Base-by-base conservation (phyloP, 2,329 filamentous ascomycete species). In the Helicocarpus griseus region DNA sequence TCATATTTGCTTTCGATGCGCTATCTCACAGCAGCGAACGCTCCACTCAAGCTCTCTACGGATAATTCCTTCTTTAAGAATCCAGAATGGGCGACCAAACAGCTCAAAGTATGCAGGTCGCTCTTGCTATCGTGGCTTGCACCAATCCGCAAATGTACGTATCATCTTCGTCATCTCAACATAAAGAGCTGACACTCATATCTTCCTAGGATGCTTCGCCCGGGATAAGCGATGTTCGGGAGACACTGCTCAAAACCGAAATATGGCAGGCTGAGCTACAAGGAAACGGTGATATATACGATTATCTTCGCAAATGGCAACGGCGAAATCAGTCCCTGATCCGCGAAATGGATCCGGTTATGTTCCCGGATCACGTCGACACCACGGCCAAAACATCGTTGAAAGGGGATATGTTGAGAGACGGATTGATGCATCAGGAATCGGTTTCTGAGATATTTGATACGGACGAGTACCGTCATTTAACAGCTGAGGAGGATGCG, bases 231-330 rank as follows among this genome's bases (percentile, higher is more conserved):
- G 31, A 22, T 22, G 38, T 48, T 9, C 38, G 53, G 17, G 36
- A 54, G 19, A 39, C 41, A 21, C 46, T 43, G 58, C 44, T 63
- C 46, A 57, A 66, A 49, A 61, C 64, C 35, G 44, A 47, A 17
- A 60, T 63, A 13, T 54, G 63, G 6, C 56, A 63, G 45, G 61
- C 57, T 43, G 67, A 71, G 52, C 61, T 70, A 31, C 65, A 68
- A 51, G 58, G 61, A 29, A 63, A 65, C 45, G 63, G 62, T 35
- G 62, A 71, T 52, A 71, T 73, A 28, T 64, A 69, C 47, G 58
- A 65, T n/a, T 72, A 73, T 49, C 57, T 73, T 19, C 57, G 57
- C 44, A 65, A 66, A 63, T 73, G 71, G 71, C 65, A 68, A 53
- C 58, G 46, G 35, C 46, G 26, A 14, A 39, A 49, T 8, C 19